Evolutionary conservation across 1,139 yeast genomes (phyloP).

Genomic region (Ashbya aceris): DNA sequence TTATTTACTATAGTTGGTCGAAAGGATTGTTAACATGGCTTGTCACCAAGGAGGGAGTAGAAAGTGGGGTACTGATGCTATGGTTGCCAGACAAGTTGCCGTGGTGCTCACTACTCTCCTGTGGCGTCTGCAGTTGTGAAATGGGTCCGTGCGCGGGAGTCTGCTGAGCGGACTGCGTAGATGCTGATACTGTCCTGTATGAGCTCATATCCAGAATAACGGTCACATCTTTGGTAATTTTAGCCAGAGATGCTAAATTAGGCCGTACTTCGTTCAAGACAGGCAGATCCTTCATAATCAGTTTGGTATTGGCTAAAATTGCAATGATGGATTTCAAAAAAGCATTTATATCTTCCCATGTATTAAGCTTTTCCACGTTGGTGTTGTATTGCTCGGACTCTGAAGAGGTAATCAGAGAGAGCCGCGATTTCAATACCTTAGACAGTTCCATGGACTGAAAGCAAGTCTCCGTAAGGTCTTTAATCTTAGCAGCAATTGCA

Average conservation of each 20-base stretch:
- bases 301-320: conserved; percentile 73
- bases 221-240: conserved; percentile 85
- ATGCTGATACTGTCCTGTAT: conserved; percentile 34
- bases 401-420: conserved; percentile 34
- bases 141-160: conserved; percentile 18
- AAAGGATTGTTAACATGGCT: conserved; percentile 15
- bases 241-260: conserved; percentile 70
- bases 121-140: conserved; percentile 7
- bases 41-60: conserved; percentile 20
- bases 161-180: conserved; percentile 7
- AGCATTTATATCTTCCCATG: conserved; percentile 82
- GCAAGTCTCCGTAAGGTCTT: conserved; percentile 73
- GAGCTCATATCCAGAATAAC: conserved; percentile 60
- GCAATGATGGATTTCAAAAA: conserved; percentile 77
- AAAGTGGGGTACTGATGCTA: conserved; percentile 15
- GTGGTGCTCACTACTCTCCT: conserved; percentile 8
- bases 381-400: conserved; percentile 40
- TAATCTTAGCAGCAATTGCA: conserved; percentile 52
- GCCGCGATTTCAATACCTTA: conserved; percentile 49
- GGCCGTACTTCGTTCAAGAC: conserved; percentile 71
- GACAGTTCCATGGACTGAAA: conserved; percentile 74
- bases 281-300: conserved; percentile 74
- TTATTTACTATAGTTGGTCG: conserved; percentile 11
- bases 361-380: conserved; percentile 51
- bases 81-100: conserved; percentile 1